Conservation (phyloP, 2,329 filamentous ascomycete species). For the Fusarium sp. region DNA sequence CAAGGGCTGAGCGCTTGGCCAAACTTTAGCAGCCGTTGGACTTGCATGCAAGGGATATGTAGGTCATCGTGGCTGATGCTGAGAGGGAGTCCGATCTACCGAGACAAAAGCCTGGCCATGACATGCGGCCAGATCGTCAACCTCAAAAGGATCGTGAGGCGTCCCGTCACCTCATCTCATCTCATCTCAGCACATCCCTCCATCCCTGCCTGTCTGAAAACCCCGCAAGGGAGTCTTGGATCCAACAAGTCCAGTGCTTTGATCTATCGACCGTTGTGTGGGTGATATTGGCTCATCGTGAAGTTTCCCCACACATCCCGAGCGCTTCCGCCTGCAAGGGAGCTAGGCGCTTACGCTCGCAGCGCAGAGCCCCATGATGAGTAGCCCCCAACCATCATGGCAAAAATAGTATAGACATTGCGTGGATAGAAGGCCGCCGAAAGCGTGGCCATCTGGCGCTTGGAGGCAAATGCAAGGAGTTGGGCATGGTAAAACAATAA, state of each 20-base stretch:
- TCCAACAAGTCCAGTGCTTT: conserved; percentile 35
- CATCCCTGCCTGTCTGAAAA: conserved; percentile 25
- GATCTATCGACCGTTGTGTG: conserved; percentile 33
- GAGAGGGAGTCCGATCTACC: conserved; percentile 36
- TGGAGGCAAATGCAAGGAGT: conserved; percentile 35
- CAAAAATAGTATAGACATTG: conserved; percentile 47
- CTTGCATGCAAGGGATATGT: conserved; percentile 43
- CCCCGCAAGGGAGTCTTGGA: conserved; percentile 34
- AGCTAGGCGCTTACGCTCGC: conserved; percentile 46
- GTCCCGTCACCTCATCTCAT: conserved; percentile 27
- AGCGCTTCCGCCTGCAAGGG: conserved; percentile 47
- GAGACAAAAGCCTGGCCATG: conserved; percentile 35
- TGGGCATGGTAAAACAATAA: conserved; percentile 32
- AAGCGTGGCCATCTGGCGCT: conserved; percentile 32
- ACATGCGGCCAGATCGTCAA: conserved; percentile 39
- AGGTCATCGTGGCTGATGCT: conserved; percentile 38
- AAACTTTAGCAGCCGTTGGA: conserved; percentile 34
- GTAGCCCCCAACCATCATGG: conserved; percentile 33
- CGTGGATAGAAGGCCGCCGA: conserved; percentile 23
- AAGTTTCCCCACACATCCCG: conserved; percentile 42
- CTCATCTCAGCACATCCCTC: conserved; percentile 25
- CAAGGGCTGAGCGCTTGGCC: conserved; percentile 37
- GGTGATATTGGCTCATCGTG: conserved; percentile 37
- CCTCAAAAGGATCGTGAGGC: conserved; percentile 34
- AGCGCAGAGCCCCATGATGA: conserved; percentile 41